These are phyloP conservation scores for Aspergillus pseudoglaucus DNA, from an alignment of 2,329 filamentous ascomycete species.

Conservation along the genomic window DNA sequence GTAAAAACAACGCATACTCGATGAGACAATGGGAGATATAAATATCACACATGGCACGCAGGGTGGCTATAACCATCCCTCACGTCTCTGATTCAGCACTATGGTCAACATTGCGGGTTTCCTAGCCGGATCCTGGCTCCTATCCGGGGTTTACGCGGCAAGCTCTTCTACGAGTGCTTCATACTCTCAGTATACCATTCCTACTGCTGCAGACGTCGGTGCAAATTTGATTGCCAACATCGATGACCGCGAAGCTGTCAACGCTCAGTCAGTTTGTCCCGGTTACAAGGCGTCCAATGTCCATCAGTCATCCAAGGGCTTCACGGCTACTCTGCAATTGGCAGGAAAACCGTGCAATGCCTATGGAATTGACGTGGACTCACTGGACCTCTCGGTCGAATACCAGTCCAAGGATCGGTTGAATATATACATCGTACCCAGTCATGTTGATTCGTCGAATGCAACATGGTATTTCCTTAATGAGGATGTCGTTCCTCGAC, in stretches of 20 bases:
- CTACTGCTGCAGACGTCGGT: conserved; percentile 41
- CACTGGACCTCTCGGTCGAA: conserved; percentile 60
- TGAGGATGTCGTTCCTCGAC: conserved; percentile 55
- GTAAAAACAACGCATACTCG: background rate
- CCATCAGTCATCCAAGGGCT: conserved; percentile 39
- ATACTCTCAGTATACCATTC: conserved; percentile 41
- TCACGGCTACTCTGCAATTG: conserved; percentile 47
- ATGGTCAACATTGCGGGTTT: conserved; percentile 20
- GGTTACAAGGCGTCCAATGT: conserved; percentile 53
- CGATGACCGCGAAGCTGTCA: conserved; percentile 55
- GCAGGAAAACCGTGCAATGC: conserved; percentile 59
- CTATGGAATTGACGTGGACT: conserved; percentile 68
- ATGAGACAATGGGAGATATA: background rate
- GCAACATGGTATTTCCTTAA: conserved; percentile 62
- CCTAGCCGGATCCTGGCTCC: conserved; percentile 18
- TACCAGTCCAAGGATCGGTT: conserved; percentile 61
- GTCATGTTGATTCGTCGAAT: conserved; percentile 56
- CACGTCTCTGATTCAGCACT: background rate
- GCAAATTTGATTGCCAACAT: conserved; percentile 55
- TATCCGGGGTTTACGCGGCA: conserved; percentile 19
- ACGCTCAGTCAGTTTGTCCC: conserved; percentile 58
- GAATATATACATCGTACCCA: conserved; percentile 63
- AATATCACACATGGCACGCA: background rate
- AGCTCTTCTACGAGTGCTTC: conserved; percentile 14
- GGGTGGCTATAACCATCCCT: background rate